These are phyloP conservation scores for Cryptomeria japonica DNA, from an alignment of 75 land plant genomes.

Conservation along the genomic window DNA sequence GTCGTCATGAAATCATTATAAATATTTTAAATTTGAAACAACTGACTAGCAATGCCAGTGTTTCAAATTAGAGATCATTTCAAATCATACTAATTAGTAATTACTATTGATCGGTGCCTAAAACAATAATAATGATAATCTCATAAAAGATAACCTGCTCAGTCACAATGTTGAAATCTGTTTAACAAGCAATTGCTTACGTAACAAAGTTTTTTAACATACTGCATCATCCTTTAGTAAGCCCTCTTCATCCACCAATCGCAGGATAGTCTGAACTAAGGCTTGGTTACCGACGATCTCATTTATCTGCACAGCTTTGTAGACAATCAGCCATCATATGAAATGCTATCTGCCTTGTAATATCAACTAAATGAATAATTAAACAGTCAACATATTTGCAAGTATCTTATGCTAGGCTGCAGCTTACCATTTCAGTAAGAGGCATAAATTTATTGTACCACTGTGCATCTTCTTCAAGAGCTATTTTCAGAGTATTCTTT, in stretches of 20 bases:
- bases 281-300: constrained; percentile 28
- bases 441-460: constrained; percentile 59
- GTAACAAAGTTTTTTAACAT: constrained; percentile 19
- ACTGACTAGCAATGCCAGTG: neutral
- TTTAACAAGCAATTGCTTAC: neutral
- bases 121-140: neutral
- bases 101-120: neutral
- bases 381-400: neutral
- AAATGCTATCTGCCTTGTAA: neutral
- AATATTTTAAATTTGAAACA: neutral
- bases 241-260: constrained; percentile 63
- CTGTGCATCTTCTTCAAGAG: constrained; percentile 50
- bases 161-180: neutral
- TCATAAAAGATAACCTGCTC: neutral
- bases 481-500: constrained; percentile 39
- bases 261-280: constrained; percentile 35
- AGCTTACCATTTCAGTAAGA: constrained; percentile 45
- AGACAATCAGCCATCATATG: neutral
- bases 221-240: constrained; percentile 72
- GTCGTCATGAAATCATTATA: neutral
- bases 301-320: constrained; percentile 30
- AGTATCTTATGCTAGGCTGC: neutral
- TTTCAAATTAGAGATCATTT: neutral
- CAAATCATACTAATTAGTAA: neutral
- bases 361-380: neutral